phyloP scores from a whole-genome alignment of 2,329 filamentous ascomycete genomes.

The Knoxdaviesia proteae region DNA sequence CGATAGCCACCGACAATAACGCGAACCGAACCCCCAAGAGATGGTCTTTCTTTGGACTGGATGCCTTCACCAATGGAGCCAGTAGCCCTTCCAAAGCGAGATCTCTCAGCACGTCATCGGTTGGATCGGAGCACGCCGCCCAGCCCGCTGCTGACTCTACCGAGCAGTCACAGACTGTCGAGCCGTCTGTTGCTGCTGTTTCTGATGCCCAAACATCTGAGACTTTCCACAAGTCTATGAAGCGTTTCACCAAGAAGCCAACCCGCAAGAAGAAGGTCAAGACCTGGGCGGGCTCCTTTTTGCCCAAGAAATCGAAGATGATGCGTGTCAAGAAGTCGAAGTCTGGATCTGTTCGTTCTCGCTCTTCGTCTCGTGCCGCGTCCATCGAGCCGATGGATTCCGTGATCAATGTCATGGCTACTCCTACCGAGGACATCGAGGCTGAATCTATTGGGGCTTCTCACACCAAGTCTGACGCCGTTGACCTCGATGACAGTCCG shows the following conservation, averaged over 20 bases:
- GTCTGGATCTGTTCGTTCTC: slow-evolving; percentile 16
- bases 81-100: too few relatives aligned
- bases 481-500: slow-evolving; percentile 2
- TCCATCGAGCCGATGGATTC: too few relatives aligned
- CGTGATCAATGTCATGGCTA: too few relatives aligned
- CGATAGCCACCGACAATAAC: slow-evolving; percentile 27
- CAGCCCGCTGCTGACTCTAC: slow-evolving; percentile 9
- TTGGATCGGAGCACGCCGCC: slow-evolving; percentile 14
- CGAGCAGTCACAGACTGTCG: too few relatives aligned
- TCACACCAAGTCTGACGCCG: slow-evolving; percentile 9
- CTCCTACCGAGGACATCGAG: not conserved
- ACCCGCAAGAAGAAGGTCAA: slow-evolving; percentile 49
- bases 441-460: not conserved
- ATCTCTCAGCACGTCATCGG: too few relatives aligned
- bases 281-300: slow-evolving; percentile 46
- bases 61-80: slow-evolving; percentile 19
- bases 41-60: slow-evolving; percentile 42
- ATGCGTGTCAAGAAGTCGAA: slow-evolving; percentile 17
- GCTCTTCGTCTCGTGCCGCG: slow-evolving; percentile 16
- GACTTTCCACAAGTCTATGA: not conserved
- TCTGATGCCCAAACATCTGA: not conserved
- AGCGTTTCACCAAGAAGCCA: slow-evolving; percentile 1
- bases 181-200: slow-evolving; percentile 3
- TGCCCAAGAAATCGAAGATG: slow-evolving; percentile 38
- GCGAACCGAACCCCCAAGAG: slow-evolving; percentile 21